Evolutionary conservation across 1,139 yeast species (phyloP).

Genomic region (Casaregolazyma suthepensis): DNA sequence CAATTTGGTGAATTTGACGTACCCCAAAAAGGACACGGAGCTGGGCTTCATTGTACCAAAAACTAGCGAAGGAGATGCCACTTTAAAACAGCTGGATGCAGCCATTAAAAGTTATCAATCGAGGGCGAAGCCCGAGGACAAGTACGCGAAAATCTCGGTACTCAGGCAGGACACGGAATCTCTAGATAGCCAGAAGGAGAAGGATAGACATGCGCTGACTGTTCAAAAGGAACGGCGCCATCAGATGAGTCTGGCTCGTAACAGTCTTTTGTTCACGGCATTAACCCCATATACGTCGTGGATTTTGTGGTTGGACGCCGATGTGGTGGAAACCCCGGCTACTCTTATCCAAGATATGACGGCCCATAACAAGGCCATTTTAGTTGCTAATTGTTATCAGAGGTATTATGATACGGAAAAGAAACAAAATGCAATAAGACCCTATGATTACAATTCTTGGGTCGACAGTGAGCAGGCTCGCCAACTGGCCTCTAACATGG

Average conservation of each 20-base stretch:
- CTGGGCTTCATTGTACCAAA: conserved; percentile 90
- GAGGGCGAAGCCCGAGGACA: conserved; percentile 42
- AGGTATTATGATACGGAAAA: conserved; percentile 56
- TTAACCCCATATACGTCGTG: conserved; percentile 85
- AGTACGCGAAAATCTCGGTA: conserved; percentile 76
- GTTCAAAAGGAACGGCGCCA: conserved; percentile 89
- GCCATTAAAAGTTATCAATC: conserved; percentile 68
- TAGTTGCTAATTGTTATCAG: conserved; percentile 92
- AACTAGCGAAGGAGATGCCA: conserved; percentile 69
- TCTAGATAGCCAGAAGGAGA: conserved; percentile 50
- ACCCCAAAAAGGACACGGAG: conserved; percentile 80
- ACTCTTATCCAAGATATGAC: conserved; percentile 82
- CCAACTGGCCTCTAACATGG: conserved; percentile 61
- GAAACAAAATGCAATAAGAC: conserved; percentile 57
- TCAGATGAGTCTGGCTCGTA: conserved; percentile 90
- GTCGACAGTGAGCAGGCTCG: conserved; percentile 84
- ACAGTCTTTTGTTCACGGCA: conserved; percentile 84
- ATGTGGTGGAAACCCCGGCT: conserved; percentile 80
- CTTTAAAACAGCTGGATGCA: conserved; percentile 60
- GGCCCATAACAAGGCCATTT: conserved; percentile 75
- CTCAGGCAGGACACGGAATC: conserved; percentile 86
- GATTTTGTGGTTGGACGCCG: conserved; percentile 95
- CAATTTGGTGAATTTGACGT: conserved; percentile 62
- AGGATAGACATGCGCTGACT: conserved; percentile 62
- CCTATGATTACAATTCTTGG: conserved; percentile 97